A percentile compares a stretch with the other conserved stretches of the same genome.
These are phyloP conservation scores for Podospora didyma DNA, from an alignment of 495 filamentous ascomycete species.

Conservation along the genomic window DNA sequence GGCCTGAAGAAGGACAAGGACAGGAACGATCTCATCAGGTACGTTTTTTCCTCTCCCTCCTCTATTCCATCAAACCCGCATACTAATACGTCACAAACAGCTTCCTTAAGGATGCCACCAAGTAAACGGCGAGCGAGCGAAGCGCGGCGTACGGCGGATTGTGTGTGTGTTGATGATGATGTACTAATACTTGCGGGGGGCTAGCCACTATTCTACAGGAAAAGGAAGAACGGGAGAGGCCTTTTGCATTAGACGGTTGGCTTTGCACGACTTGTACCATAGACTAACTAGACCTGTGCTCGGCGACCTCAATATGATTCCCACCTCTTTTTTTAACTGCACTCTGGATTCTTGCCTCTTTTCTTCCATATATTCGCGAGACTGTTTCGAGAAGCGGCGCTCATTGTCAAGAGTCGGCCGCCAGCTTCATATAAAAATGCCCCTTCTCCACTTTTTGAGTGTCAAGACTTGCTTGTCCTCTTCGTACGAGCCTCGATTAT, in stretches of 20 bases:
- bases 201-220: no score
- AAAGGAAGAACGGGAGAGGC: no score
- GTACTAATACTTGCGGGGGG: not conserved
- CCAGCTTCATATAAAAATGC: no score
- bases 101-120: slow-evolving; percentile 62
- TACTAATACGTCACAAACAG: slow-evolving; percentile 29
- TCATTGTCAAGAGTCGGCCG: no score
- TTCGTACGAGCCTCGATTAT: no score
- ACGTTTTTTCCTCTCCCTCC: slow-evolving; percentile 40
- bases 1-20: slow-evolving; percentile 99
- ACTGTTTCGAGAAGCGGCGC: no score
- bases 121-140: slow-evolving; percentile 40
- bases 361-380: no score
- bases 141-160: not conserved
- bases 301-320: not conserved
- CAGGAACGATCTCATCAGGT: slow-evolving; percentile 98
- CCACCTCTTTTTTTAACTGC: not conserved
- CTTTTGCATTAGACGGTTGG: not conserved
- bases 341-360: not conserved
- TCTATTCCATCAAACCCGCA: not conserved
- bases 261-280: not conserved
- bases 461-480: no score
- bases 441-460: no score
- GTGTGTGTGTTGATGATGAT: not conserved
- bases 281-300: not conserved